These are phyloP conservation scores for Cyclotella choctawhatcheeana DNA, from an alignment of 108 stramenopile genomes.

Conservation along the genomic window DNA sequence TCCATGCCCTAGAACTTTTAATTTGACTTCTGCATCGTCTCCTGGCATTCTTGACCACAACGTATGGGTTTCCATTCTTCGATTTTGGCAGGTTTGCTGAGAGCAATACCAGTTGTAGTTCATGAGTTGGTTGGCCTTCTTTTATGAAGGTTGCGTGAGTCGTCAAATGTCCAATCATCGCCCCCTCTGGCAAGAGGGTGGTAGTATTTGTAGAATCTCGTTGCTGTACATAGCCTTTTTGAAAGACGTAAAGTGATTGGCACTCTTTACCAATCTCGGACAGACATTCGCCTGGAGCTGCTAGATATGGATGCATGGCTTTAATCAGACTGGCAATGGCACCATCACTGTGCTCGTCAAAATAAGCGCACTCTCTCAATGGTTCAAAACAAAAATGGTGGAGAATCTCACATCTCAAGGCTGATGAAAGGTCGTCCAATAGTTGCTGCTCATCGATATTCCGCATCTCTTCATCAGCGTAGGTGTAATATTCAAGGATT, in stretches of 20 bases:
- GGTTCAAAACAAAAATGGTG: slow-evolving; percentile 48
- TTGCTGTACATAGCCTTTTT: slow-evolving; percentile 37
- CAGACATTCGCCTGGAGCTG: slow-evolving; percentile 50
- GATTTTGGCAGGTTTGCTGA: slow-evolving; percentile 26
- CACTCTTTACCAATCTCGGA: slow-evolving; percentile 49
- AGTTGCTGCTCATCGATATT: slow-evolving; percentile 52
- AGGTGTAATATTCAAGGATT: slow-evolving; percentile 50
- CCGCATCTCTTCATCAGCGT: slow-evolving; percentile 48
- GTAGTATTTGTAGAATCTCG: slow-evolving; percentile 19
- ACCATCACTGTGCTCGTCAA: slow-evolving; percentile 45
- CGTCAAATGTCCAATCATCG: slow-evolving; percentile 52
- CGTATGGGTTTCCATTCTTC: slow-evolving; percentile 39
- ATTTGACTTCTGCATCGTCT: slow-evolving; percentile 30
- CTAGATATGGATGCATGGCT: slow-evolving; percentile 43
- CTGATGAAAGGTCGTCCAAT: slow-evolving; percentile 35
- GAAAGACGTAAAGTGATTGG: slow-evolving; percentile 41
- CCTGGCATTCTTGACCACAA: slow-evolving; percentile 35
- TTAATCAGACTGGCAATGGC: slow-evolving; percentile 43
- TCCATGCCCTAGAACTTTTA: slow-evolving; percentile 47
- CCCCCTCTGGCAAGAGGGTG: slow-evolving; percentile 28
- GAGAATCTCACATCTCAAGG: slow-evolving; percentile 42
- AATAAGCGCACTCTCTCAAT: slow-evolving; percentile 39
- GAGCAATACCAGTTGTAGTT: slow-evolving; percentile 33
- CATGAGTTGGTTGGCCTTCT: slow-evolving; percentile 43
- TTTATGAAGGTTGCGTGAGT: slow-evolving; percentile 18